Conservation (phyloP, 306 rosid genomes). For the Trifolium subterraneum region DNA sequence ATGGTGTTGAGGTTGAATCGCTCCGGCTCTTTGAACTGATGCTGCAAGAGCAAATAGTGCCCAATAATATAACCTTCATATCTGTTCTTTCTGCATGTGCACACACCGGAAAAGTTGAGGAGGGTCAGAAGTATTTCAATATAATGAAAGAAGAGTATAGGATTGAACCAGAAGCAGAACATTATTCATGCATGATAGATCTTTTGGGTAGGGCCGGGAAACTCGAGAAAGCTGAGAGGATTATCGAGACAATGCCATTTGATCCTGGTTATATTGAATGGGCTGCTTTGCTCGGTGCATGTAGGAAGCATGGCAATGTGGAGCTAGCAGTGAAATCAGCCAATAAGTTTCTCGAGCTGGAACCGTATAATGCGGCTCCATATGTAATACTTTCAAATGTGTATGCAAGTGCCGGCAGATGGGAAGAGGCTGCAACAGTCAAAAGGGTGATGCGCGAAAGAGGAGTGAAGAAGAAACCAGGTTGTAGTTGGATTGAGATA, state of each 20-base stretch:
- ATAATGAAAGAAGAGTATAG: constrained; percentile 77
- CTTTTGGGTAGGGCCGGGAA: constrained; percentile 82
- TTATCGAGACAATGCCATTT: constrained; percentile 77
- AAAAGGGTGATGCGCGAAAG: constrained; percentile 73
- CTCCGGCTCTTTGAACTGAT: constrained; percentile 65
- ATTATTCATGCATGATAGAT: constrained; percentile 85
- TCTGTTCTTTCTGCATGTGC: constrained; percentile 79
- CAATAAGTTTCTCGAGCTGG: constrained; percentile 59
- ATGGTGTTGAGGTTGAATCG: constrained; percentile 68
- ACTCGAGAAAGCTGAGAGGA: constrained; percentile 68
- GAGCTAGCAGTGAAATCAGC: constrained; percentile 81
- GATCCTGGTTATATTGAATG: constrained; percentile 69
- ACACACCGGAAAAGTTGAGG: constrained; percentile 79
- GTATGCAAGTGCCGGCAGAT: constrained; percentile 70
- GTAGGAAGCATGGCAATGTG: constrained; percentile 81
- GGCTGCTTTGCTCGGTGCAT: constrained; percentile 87
- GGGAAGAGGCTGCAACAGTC: constrained; percentile 67
- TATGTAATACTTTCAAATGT: constrained; percentile 71
- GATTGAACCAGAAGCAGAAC: constrained; percentile 75
- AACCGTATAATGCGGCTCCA: constrained; percentile 71
- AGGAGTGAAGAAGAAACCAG: constrained; percentile 84
- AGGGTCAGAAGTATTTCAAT: constrained; percentile 68
- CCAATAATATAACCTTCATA: constrained; percentile 73
- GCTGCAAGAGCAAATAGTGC: constrained; percentile 60
- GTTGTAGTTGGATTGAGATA: constrained; percentile 88